Percentiles rank a stretch among this genome's conserved stretches.
These are phyloP conservation scores for Hymenoscyphus albidus DNA, from an alignment of 2,329 filamentous ascomycete species.

Conservation along the genomic window DNA sequence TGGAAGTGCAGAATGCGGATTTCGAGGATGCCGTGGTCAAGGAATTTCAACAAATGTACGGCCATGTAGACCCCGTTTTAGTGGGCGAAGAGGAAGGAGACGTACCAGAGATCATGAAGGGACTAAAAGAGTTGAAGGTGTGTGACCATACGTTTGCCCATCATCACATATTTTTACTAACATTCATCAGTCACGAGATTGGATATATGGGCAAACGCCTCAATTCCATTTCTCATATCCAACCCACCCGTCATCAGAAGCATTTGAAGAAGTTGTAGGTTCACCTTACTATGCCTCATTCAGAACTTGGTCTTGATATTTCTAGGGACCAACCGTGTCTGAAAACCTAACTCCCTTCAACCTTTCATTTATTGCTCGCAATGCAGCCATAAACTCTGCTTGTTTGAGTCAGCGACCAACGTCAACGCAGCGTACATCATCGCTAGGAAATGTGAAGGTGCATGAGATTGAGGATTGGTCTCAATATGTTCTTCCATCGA, in stretches of 20 bases:
- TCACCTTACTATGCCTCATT: background rate
- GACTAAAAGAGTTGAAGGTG: conserved; percentile 12
- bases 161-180: background rate
- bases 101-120: conserved; percentile 8
- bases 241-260: background rate
- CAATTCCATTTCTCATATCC: conserved; percentile 13
- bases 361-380: conserved; percentile 3
- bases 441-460: background rate
- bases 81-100: conserved; percentile 14
- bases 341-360: background rate
- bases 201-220: conserved; percentile 16
- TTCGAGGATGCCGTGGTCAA: conserved; percentile 51
- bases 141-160: background rate
- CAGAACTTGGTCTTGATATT: background rate
- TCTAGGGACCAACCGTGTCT: too few relatives aligned
- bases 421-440: too few relatives aligned
- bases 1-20: conserved; percentile 54
- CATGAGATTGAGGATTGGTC: background rate
- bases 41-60: conserved; percentile 68
- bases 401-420: background rate
- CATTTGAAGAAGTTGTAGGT: background rate
- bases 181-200: conserved; percentile 11
- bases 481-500: background rate
- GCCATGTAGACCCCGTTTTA: conserved; percentile 32
- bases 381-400: background rate